These are phyloP conservation scores for Solanum chiquidenum DNA, from an alignment of 257 asterid species.

Conservation along the genomic window DNA sequence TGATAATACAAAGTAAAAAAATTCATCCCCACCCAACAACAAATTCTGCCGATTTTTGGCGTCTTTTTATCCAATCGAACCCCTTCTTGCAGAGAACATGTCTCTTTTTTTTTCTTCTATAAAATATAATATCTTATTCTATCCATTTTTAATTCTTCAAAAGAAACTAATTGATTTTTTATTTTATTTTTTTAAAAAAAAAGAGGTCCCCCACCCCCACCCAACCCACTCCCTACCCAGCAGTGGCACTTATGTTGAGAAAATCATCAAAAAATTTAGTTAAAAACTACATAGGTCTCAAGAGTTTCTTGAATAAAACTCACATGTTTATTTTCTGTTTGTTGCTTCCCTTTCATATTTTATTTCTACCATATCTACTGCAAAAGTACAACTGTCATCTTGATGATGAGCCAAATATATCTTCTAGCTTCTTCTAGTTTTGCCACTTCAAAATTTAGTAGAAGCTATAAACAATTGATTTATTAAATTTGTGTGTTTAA, in stretches of 20 bases:
- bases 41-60: slow-evolving; percentile 47
- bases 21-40: slow-evolving; percentile 36
- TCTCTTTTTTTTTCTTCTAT: slow-evolving; percentile 32
- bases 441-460: not conserved
- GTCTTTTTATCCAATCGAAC: slow-evolving; percentile 78
- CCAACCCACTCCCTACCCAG: not conserved
- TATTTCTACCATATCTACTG: slow-evolving; percentile 3
- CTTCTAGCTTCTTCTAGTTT: not conserved
- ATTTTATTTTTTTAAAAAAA: no score
- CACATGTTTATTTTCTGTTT: slow-evolving; percentile 14
- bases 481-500: not conserved
- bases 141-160: slow-evolving; percentile 7
- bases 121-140: slow-evolving; percentile 11
- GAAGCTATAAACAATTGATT: not conserved
- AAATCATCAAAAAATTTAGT: not conserved
- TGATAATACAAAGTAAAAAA: slow-evolving; percentile 47
- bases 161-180: not conserved
- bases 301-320: not conserved
- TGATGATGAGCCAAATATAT: not conserved
- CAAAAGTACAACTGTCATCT: slow-evolving; percentile 12
- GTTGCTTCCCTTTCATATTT: slow-evolving; percentile 10
- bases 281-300: not conserved
- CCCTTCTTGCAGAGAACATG: slow-evolving; percentile 85
- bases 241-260: not conserved
- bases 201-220: not conserved